Percentiles rank a stretch among this genome's conserved stretches.
Conservation (phyloP, 2,329 filamentous ascomycete genomes). For the Cladobotryum mycophilum region DNA sequence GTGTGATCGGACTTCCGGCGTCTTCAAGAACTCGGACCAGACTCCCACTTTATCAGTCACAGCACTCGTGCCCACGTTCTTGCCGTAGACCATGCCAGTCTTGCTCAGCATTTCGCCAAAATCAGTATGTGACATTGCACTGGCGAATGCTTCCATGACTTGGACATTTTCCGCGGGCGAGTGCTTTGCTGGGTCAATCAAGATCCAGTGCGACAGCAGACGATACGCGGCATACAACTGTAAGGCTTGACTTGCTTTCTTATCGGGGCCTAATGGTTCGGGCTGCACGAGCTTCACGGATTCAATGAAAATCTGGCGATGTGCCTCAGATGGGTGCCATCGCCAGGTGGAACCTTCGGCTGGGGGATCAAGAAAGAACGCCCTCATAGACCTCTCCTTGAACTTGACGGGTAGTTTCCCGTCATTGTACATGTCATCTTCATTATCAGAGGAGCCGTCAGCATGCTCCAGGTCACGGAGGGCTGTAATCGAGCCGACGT, state of each 20-base stretch:
- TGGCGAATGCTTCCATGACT: conserved; percentile 18
- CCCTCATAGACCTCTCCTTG: conserved; percentile 24
- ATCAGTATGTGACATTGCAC: conserved; percentile 13
- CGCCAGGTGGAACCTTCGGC: conserved; percentile 2
- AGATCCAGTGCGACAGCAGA: conserved; percentile 15
- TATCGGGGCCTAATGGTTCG: neutral
- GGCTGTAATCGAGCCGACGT: conserved; percentile 4
- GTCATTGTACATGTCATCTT: conserved; percentile 20
- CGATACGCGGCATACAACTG: conserved; percentile 13
- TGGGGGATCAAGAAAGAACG: conserved; percentile 19
- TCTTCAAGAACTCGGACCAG: conserved; percentile 15
- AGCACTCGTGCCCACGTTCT: neutral
- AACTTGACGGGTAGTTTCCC: conserved; percentile 22
- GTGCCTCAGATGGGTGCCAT: conserved; percentile 18
- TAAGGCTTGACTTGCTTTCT: neutral
- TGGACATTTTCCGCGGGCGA: conserved; percentile 13
- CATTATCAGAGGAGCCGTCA: conserved; percentile 1
- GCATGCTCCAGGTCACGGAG: conserved; percentile 17
- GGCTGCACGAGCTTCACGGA: conserved; percentile 12
- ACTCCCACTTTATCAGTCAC: conserved; percentile 9
- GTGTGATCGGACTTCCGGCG: neutral
- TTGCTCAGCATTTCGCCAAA: conserved; percentile 14
- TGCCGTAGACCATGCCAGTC: neutral
- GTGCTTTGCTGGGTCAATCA: conserved; percentile 14
- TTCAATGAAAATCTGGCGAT: conserved; percentile 19